These are phyloP conservation scores for Achaetomium macrosporum DNA, from an alignment of 2,329 filamentous ascomycete genomes.

Conservation along the genomic window DNA sequence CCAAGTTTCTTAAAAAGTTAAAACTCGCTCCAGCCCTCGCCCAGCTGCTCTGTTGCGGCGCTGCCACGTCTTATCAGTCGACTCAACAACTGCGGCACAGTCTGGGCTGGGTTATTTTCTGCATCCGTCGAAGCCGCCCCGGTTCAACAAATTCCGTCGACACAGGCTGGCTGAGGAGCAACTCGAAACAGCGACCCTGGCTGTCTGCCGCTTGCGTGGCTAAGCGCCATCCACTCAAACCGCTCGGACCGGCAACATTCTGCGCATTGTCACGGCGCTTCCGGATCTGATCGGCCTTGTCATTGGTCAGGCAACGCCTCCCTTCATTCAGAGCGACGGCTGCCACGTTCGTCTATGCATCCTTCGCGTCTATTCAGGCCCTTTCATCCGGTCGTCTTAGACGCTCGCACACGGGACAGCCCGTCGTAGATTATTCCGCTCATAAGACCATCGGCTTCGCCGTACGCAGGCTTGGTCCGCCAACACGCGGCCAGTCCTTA, in stretches of 20 bases:
- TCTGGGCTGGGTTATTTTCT: neutral
- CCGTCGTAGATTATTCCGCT: constrained; percentile 5
- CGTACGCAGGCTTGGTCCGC: constrained; percentile 1
- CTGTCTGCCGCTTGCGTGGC: constrained; percentile 19
- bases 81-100: constrained; percentile 9
- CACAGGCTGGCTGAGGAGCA: neutral
- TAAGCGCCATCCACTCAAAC: constrained; percentile 32
- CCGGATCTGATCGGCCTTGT: constrained; percentile 16
- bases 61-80: neutral
- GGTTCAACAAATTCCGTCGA: no score
- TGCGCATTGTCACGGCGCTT: constrained; percentile 30
- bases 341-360: constrained; percentile 2
- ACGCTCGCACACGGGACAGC: neutral
- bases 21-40: neutral
- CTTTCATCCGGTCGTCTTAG: neutral
- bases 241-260: constrained; percentile 8
- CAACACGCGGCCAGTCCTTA: constrained; percentile 23
- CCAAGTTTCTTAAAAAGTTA: neutral
- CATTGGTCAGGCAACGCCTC: constrained; percentile 26
- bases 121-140: neutral
- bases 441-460: constrained; percentile 14
- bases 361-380: constrained; percentile 24
- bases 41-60: neutral
- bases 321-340: constrained; percentile 25
- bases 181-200: constrained; percentile 19